A percentile compares a stretch with the other conserved stretches of the same genome.
Conservation (phyloP, 805 yeast genomes). For the Metschnikowia bowlesiae region DNA sequence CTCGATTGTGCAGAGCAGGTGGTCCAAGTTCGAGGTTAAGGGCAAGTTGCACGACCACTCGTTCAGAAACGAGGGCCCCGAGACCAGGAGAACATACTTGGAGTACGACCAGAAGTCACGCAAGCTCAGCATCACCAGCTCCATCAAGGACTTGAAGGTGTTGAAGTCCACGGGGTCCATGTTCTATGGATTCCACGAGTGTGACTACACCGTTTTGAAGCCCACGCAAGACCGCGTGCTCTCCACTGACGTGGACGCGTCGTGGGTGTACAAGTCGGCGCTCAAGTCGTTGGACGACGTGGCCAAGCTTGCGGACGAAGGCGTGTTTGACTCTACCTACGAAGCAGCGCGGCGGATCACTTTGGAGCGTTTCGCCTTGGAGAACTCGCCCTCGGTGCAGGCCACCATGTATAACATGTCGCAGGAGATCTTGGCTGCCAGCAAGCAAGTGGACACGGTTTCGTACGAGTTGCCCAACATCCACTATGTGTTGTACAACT, state of each 20-base stretch:
- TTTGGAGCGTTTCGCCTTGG: conserved; percentile 72
- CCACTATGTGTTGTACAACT: conserved; percentile 79
- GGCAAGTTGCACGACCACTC: conserved; percentile 82
- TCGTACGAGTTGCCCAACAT: conserved; percentile 83
- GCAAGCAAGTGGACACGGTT: conserved; percentile 58
- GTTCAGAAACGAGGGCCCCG: conserved; percentile 80
- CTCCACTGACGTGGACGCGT: conserved; percentile 77
- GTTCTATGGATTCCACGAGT: conserved; percentile 81
- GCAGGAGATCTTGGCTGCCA: conserved; percentile 57
- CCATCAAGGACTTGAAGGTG: conserved; percentile 74
- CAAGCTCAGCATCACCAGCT: conserved; percentile 57
- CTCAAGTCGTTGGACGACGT: conserved; percentile 43
- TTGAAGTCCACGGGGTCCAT: conserved; percentile 89
- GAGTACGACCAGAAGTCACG: conserved; percentile 46
- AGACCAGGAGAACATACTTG: conserved; percentile 59
- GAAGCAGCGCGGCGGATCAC: conserved; percentile 63
- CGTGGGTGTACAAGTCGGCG: conserved; percentile 61
- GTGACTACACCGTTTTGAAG: conserved; percentile 83
- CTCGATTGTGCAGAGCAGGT: conserved; percentile 64
- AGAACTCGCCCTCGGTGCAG: conserved; percentile 91
- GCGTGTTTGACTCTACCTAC: conserved; percentile 63
- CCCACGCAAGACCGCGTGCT: conserved; percentile 83
- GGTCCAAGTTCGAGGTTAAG: conserved; percentile 73
- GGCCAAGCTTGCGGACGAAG: conserved; percentile 49
- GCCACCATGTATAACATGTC: conserved; percentile 96